A percentile compares a stretch with the other conserved stretches of the same genome.
Evolutionary conservation across 148 eudicot genomes (phyloP).

Genomic region (Hydrangea macrophylla): DNA sequence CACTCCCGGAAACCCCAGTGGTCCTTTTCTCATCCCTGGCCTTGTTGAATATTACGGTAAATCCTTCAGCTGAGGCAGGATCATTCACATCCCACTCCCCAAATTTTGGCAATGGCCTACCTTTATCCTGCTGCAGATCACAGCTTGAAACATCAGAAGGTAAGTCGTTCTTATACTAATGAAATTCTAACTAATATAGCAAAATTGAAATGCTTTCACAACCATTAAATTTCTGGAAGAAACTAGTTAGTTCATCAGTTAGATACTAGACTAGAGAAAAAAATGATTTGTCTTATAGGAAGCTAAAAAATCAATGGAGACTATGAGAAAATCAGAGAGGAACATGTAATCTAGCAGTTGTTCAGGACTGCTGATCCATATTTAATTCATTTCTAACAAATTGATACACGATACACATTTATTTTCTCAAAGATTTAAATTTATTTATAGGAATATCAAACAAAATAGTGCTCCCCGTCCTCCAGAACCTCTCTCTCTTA

Average conservation of each 20-base stretch:
- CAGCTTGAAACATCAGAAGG: background rate
- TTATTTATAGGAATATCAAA: too few species aligned
- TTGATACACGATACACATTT: too few species aligned
- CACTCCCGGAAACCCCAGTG: background rate
- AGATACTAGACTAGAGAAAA: background rate
- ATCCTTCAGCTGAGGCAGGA: conserved; percentile 27
- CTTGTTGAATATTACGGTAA: conserved; percentile 20
- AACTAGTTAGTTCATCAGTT: background rate
- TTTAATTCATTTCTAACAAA: too few species aligned
- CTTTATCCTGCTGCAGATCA: conserved; percentile 16
- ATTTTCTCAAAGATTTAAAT: too few species aligned
- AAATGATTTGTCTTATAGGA: background rate
- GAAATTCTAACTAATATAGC: background rate
- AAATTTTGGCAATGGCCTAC: conserved; percentile 25
- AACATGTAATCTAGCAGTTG: too few species aligned
- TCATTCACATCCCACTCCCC: conserved; percentile 26
- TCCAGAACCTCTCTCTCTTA: too few species aligned
- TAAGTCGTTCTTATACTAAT: background rate
- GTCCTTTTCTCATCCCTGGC: conserved; percentile 28
- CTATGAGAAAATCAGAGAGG: too few species aligned
- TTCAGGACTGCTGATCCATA: too few species aligned
- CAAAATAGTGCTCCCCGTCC: too few species aligned
- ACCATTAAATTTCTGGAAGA: background rate
- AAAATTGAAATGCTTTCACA: background rate
- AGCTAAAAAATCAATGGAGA: background rate